Percentiles rank a stretch among this genome's conserved stretches.
These are phyloP conservation scores for Areca catechu DNA, from an alignment of 176 grass and related monocot genomes.

Conservation along the genomic window DNA sequence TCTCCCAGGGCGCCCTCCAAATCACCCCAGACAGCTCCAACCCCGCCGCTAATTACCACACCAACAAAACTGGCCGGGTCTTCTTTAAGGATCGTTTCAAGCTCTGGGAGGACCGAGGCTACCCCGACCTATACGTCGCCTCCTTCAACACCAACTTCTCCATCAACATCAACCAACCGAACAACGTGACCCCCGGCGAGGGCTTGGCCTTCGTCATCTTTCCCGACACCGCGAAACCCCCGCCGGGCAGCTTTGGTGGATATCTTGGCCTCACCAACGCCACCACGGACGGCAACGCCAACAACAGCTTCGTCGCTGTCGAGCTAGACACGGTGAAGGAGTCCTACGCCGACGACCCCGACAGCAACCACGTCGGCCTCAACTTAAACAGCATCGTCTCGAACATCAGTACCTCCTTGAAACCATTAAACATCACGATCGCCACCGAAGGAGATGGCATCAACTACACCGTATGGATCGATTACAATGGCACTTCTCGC, in stretches of 20 bases:
- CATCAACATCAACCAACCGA: slow-evolving; percentile 31
- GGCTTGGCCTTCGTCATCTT: slow-evolving; percentile 36
- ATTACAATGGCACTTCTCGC: slow-evolving; percentile 55
- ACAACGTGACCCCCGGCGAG: slow-evolving; percentile 9
- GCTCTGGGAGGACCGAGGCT: slow-evolving; percentile 17
- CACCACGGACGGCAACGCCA: neutral
- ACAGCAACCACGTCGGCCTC: slow-evolving; percentile 87
- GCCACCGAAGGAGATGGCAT: slow-evolving; percentile 22
- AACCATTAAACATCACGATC: slow-evolving; percentile 41
- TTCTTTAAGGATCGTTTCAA: slow-evolving; percentile 25
- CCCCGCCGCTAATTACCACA: neutral
- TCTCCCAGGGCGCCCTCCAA: slow-evolving; percentile 40
- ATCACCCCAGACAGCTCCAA: slow-evolving; percentile 34
- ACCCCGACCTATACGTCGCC: slow-evolving; percentile 11
- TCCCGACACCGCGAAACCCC: slow-evolving; percentile 11
- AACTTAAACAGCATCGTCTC: slow-evolving; percentile 64
- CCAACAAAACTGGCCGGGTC: slow-evolving; percentile 36
- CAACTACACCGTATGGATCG: slow-evolving; percentile 50
- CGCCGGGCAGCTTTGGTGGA: slow-evolving; percentile 25
- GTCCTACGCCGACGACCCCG: slow-evolving; percentile 28
- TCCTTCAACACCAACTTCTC: slow-evolving; percentile 56
- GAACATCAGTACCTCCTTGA: slow-evolving; percentile 2
- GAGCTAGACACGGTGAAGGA: slow-evolving; percentile 74
- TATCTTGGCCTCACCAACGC: slow-evolving; percentile 59
- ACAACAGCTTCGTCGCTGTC: slow-evolving; percentile 29